A percentile compares a stretch with the other conserved stretches of the same genome.
Conservation (phyloP, 2,329 filamentous ascomycete species). For the Beauveria scarabaeidicola region DNA sequence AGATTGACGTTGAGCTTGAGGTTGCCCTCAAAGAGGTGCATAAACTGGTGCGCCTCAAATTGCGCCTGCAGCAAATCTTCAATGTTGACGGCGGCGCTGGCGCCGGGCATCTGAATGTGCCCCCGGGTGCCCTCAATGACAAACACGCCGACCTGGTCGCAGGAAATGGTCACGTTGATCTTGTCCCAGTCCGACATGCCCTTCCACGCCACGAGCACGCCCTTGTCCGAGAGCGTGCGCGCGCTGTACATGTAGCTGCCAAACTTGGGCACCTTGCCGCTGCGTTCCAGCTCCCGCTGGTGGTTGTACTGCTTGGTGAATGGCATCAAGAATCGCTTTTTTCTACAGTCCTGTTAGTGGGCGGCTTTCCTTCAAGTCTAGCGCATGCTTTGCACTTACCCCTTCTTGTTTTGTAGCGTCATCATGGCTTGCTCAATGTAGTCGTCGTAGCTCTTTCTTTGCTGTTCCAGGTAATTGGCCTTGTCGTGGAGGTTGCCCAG, state of each 20-base stretch:
- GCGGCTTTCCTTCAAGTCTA: neutral
- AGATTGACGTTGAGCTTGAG: constrained; percentile 93
- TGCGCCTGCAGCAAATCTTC: constrained; percentile 94
- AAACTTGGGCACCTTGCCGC: constrained; percentile 91
- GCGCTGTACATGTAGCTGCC: constrained; percentile 97
- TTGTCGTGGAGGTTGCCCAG: constrained; percentile 72
- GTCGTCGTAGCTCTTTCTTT: constrained; percentile 96
- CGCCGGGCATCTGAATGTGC: constrained; percentile 92
- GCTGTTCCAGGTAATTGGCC: constrained; percentile 84
- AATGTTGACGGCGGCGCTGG: constrained; percentile 77
- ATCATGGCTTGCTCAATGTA: constrained; percentile 99
- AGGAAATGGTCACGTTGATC: constrained; percentile 88
- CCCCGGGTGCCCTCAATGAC: constrained; percentile 84
- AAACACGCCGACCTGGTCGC: constrained; percentile 90
- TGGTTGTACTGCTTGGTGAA: constrained; percentile 99
- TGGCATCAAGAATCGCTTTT: constrained; percentile 87
- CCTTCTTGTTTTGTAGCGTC: constrained; percentile 94
- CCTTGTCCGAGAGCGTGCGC: constrained; percentile 81
- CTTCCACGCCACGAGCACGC: constrained; percentile 85
- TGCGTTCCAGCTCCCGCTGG: constrained; percentile 86
- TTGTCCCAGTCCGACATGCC: constrained; percentile 83
- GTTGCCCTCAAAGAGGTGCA: constrained; percentile 82
- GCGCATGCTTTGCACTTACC: constrained; percentile 38
- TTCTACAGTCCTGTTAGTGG: constrained; percentile 38
- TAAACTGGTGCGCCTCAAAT: constrained; percentile 93